Base-by-base conservation (phyloP, 139 green algal genomes). In the Tetradesmus obliquus region DNA sequence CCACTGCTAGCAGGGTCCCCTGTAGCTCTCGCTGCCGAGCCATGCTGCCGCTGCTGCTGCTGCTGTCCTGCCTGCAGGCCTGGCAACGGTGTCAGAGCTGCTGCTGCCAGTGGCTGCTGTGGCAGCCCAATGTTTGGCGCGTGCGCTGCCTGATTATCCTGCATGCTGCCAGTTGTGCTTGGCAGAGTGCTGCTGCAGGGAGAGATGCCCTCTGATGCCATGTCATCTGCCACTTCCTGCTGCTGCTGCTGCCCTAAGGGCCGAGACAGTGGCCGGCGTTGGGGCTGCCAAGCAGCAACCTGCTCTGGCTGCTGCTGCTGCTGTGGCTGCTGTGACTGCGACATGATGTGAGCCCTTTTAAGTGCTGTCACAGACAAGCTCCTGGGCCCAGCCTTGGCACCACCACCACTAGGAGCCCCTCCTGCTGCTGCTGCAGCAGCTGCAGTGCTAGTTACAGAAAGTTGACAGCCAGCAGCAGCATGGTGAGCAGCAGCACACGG, bases 341-440 rank as follows among this genome's bases (percentile, higher is more conserved):
- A 32, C 81, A 86, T 32, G 1, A 62, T 3, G 45, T 32, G 81
- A 8, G 80, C 45, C 32, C 45, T 66, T 54, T 55, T 58, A n/a
- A 55, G 19, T 58, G 81, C 55, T 55, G 84, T 20, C 58, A 24
- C 51, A 2, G 58, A 20, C 7, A 53, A 13, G 83, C 83, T 86
- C 20, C 53, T 86, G 17, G 15, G 15, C 5, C 51, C 51, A 24
- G 80, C 45, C 51, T 10, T 58, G 3, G 51, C 19, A 58, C 20
- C 53, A 8, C 2, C 54, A 17, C 54, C 19, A 79, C n/a, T 7
- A 32, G 60, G 58, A 81, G n/a, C 24, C 53, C 58, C n/a, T 71
- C 58, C 84, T 88, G 15, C 53, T 71, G 84, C 58, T 79, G 82
- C 82, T 87, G 82, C 82, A 72, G 53, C 53, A 58, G 80, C 53